Evolutionary conservation across 805 yeast species (phyloP), one percentile per base, ranked within the genome.

Genomic region (Sugiyamaella chiloensis): DNA sequence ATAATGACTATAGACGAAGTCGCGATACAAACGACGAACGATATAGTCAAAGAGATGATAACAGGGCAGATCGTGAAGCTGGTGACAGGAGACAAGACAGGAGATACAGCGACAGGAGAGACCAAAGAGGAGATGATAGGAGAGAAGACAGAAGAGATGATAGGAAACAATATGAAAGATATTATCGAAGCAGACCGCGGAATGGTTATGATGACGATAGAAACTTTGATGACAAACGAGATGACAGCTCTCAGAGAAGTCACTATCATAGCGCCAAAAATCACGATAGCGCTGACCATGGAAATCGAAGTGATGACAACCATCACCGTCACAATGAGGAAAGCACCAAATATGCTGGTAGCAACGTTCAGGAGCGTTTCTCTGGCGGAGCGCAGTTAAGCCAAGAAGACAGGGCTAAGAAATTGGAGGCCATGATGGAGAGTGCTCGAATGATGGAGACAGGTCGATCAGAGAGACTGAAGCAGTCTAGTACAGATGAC

Each of bases 341-440:
- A n/a, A 6, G 44, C n/a, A n/a, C n/a, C n/a, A n/a, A n/a, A n/a
- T n/a, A n/a, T n/a, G n/a, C n/a, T n/a, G 34, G 6, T 4, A 17
- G 6, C 4, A 6, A 29, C 31, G 14, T 42, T 30, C 16, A 23
- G 5, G 31, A 29, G 4, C 12, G 6, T 6, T 29, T 6, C 17
- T n/a, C n/a, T n/a, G n/a, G n/a, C n/a, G n/a, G n/a, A n/a, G n/a
- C n/a, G n/a, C n/a, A n/a, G n/a, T n/a, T n/a, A n/a, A n/a, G n/a
- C n/a, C n/a, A n/a, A n/a, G n/a, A n/a, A n/a, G n/a, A n/a, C n/a
- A n/a, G n/a, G n/a, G n/a, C n/a, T n/a, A n/a, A n/a, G n/a, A n/a
- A 39, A n/a, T 35, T 57, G 20, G 47, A 42, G 12, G 54, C 44
- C 20, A 57, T 57, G 60, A 51, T 46, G 46, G 46, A 46, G 5